A percentile compares a stretch with the other conserved stretches of the same genome.
phyloP scores from a whole-genome alignment of 495 filamentous ascomycete species.

The Aspergillus campestris region DNA sequence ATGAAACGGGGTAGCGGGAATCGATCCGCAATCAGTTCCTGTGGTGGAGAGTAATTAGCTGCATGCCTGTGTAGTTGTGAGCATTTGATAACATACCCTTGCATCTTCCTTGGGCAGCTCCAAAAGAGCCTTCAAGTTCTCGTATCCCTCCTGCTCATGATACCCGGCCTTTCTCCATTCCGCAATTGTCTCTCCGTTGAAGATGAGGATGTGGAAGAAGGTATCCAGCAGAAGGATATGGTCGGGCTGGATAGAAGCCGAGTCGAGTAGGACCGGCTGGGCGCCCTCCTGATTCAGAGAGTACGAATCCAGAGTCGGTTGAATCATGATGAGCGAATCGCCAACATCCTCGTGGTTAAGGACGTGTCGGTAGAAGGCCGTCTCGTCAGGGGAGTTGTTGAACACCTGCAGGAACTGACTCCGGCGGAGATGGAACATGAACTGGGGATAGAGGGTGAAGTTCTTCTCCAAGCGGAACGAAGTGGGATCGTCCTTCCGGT shows the following conservation, averaged over 20 bases:
- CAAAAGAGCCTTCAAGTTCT: conserved; percentile 83
- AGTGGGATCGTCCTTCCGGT: conserved; percentile 94
- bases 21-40: conserved; percentile 95
- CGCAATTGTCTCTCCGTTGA: conserved; percentile 95
- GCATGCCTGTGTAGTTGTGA: not conserved
- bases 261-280: conserved; percentile 88
- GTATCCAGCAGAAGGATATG: conserved; percentile 95
- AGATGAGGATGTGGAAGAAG: conserved; percentile 99
- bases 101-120: conserved; percentile 98
- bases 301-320: conserved; percentile 95
- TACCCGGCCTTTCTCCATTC: conserved; percentile 99
- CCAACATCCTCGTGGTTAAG: conserved; percentile 95
- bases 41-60: conserved; percentile 2
- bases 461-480: conserved; percentile 99
- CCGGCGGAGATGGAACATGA: conserved; percentile 98
- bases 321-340: conserved; percentile 98
- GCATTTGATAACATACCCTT: conserved; percentile 49
- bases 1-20: conserved; percentile 98
- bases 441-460: conserved; percentile 97
- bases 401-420: conserved; percentile 99
- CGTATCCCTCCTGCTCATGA: conserved; percentile 96
- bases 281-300: conserved; percentile 90
- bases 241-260: conserved; percentile 87
- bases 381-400: conserved; percentile 99
- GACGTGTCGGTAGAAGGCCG: conserved; percentile 95